These are phyloP conservation scores for Plasmodium coatneyi DNA, from an alignment of 169 alveolate species.

Conservation along the genomic window DNA sequence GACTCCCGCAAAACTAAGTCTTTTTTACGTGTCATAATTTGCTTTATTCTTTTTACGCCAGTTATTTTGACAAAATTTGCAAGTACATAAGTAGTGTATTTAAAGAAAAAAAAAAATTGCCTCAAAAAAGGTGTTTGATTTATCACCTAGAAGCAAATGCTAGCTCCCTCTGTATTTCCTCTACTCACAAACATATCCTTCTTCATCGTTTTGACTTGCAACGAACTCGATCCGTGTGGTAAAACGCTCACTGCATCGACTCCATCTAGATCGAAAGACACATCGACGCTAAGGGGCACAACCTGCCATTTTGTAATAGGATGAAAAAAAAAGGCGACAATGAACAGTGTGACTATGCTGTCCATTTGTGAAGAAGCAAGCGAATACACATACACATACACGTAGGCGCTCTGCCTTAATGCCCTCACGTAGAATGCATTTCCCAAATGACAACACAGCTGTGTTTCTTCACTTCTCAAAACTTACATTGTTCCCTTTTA, in stretches of 20 bases:
- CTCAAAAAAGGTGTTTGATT: not conserved
- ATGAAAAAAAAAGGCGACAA: not conserved
- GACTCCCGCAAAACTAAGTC: not conserved
- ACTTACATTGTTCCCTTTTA: constrained; percentile 73
- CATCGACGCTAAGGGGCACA: constrained; percentile 12
- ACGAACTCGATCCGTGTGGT: constrained; percentile 75
- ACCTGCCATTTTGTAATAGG: constrained; percentile 42
- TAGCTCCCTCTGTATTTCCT: constrained; percentile 78
- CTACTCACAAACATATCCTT: constrained; percentile 76
- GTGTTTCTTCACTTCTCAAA: constrained; percentile 2
- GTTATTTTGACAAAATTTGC: not conserved
- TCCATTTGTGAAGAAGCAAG: not conserved
- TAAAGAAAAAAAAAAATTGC: not conserved
- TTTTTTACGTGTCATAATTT: not conserved
- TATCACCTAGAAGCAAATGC: constrained; percentile 61
- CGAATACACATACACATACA: not conserved
- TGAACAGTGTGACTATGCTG: not conserved
- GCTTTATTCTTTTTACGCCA: not conserved
- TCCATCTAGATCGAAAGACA: constrained; percentile 15
- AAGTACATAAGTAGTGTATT: not conserved
- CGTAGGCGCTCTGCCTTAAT: not conserved
- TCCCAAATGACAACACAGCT: not conserved
- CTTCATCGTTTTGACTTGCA: constrained; percentile 76
- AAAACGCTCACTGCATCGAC: constrained; percentile 75
- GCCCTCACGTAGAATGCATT: not conserved